Evolutionary conservation across 805 yeast genomes (phyloP).

Genomic region (Candida endomychidarum): DNA sequence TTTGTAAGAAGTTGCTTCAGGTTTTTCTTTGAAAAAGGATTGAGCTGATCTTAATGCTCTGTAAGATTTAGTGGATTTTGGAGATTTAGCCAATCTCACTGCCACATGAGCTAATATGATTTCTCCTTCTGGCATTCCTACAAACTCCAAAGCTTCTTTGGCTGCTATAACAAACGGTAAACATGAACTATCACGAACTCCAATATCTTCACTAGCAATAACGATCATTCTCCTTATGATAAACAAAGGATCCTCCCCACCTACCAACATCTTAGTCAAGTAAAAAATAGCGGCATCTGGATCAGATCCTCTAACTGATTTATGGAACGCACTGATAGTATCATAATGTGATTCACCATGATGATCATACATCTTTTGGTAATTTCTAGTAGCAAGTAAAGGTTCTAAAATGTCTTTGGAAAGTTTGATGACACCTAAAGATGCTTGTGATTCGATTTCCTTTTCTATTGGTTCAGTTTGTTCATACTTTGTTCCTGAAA

Average conservation of each 20-base stretch:
- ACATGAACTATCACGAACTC: conserved; percentile 77
- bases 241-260: conserved; percentile 92
- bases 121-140: conserved; percentile 96
- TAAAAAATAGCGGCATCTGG: conserved; percentile 90
- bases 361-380: conserved; percentile 68
- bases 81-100: conserved; percentile 81
- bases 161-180: conserved; percentile 86
- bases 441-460: conserved; percentile 13
- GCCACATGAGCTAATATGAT: conserved; percentile 88
- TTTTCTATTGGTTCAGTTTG: conserved; percentile 17
- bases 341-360: conserved; percentile 94
- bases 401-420: conserved; percentile 40
- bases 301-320: conserved; percentile 84
- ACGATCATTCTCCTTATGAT: conserved; percentile 89
- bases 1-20: conserved; percentile 58
- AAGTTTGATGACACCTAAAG: conserved; percentile 40
- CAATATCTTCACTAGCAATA: conserved; percentile 94
- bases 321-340: conserved; percentile 93
- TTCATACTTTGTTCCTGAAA: conserved; percentile 31
- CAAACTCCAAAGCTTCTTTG: conserved; percentile 80
- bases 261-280: conserved; percentile 80
- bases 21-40: conserved; percentile 53
- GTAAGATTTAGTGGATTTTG: conserved; percentile 83
- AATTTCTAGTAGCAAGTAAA: conserved; percentile 42
- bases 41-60: conserved; percentile 75